A percentile compares a stretch with the other conserved stretches of the same genome.
phyloP scores from a whole-genome alignment of 345 rosid species.

The Tarenaya hassleriana region DNA sequence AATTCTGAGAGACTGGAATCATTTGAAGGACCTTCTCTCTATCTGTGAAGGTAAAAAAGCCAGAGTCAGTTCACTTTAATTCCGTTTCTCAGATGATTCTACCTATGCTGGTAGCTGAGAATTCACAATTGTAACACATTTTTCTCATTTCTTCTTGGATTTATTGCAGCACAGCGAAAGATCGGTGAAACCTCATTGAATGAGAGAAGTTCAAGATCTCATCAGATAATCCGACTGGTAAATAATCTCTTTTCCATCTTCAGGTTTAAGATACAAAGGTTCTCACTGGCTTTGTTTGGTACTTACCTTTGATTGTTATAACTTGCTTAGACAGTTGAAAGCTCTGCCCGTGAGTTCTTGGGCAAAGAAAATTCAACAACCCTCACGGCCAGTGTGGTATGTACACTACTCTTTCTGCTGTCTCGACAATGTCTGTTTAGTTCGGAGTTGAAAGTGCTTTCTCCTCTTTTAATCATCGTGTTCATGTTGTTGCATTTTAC shows the following conservation, averaged over 20 bases:
- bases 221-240: conserved; percentile 93
- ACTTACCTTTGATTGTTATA: conserved; percentile 9
- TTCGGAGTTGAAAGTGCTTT: background rate
- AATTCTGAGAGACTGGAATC: conserved; percentile 72
- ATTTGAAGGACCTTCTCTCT: conserved; percentile 75
- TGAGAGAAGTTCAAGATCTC: conserved; percentile 95
- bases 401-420: conserved; percentile 18
- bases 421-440: background rate
- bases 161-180: conserved; percentile 69
- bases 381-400: conserved; percentile 90
- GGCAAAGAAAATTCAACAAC: conserved; percentile 90
- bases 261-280: conserved; percentile 8
- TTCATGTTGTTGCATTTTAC: background rate
- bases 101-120: background rate
- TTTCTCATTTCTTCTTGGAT: conserved; percentile 8
- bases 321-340: conserved; percentile 76
- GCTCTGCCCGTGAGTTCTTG: conserved; percentile 91
- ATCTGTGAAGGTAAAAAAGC: conserved; percentile 71
- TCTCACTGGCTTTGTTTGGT: conserved; percentile 9
- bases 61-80: conserved; percentile 3
- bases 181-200: conserved; percentile 85
- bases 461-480: background rate
- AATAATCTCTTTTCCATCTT: conserved; percentile 14
- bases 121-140: background rate
- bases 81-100: conserved; percentile 3